phyloP scores from a whole-genome alignment of 225 moss, liverwort and hornwort species.

The Rhytidiadelphus loreus region DNA sequence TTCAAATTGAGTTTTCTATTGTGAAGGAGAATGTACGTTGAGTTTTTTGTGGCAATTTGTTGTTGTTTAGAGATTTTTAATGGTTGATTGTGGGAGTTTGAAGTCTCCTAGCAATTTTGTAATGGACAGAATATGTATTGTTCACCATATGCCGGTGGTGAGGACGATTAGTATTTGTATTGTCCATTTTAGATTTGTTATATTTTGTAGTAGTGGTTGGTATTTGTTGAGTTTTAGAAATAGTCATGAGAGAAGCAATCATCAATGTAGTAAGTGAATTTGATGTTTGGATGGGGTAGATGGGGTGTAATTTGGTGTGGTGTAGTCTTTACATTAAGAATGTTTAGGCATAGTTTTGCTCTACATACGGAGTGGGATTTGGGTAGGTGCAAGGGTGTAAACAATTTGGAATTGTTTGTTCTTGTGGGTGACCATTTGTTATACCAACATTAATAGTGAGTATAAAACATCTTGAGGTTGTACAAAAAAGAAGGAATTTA shows the following conservation, averaged over 20 bases:
- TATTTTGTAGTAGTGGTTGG: neutral
- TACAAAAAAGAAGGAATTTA: neutral
- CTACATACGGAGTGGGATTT: accelerated
- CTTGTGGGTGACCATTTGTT: neutral
- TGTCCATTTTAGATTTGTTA: neutral
- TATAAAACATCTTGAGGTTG: neutral
- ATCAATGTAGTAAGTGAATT: neutral
- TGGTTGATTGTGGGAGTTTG: neutral
- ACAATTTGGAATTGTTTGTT: neutral
- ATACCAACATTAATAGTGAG: neutral
- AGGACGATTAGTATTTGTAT: neutral
- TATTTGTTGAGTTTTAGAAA: neutral
- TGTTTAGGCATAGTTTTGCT: neutral
- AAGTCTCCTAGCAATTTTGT: neutral
- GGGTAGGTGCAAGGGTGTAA: accelerated
- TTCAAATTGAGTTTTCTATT: neutral
- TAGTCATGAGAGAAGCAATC: neutral
- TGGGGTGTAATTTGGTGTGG: neutral
- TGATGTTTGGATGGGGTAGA: neutral
- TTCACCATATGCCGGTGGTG: accelerated
- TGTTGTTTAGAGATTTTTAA: neutral
- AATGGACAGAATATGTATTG: neutral
- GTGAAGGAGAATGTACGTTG: neutral
- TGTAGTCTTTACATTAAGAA: neutral
- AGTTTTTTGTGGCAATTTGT: neutral